These are phyloP conservation scores for Ampelomyces quisqualis DNA, from an alignment of 2,329 filamentous ascomycete species.

Conservation along the genomic window DNA sequence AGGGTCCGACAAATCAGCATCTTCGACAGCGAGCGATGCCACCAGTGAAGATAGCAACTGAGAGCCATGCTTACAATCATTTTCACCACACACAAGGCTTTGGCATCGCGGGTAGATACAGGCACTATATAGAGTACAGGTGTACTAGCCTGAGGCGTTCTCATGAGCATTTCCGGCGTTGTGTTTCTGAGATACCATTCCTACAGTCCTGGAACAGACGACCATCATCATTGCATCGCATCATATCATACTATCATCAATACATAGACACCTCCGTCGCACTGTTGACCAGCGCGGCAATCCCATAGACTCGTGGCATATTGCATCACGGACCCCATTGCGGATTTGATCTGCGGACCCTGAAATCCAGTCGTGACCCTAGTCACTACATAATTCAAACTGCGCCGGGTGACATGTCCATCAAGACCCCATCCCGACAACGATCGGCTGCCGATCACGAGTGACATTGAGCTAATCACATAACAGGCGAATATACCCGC, in stretches of 20 bases:
- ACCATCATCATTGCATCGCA: conserved; percentile 13
- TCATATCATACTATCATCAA: too few species aligned
- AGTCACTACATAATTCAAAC: too few species aligned
- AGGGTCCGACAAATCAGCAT: conserved; percentile 23
- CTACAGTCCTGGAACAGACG: neutral
- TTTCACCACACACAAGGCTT: conserved; percentile 3
- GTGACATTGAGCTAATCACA: too few species aligned
- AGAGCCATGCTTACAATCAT: too few species aligned
- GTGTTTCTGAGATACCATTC: conserved; percentile 32
- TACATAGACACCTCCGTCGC: neutral
- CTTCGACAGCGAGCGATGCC: conserved; percentile 19
- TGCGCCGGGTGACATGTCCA: too few species aligned
- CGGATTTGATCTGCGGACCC: too few species aligned
- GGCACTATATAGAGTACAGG: conserved; percentile 4
- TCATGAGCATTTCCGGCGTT: conserved; percentile 30
- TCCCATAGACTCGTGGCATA: too few species aligned
- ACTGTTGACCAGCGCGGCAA: conserved; percentile 1
- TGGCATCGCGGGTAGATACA: conserved; percentile 7
- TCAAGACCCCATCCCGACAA: too few species aligned
- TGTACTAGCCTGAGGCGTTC: conserved; percentile 4
- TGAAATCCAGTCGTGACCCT: too few species aligned
- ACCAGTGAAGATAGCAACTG: conserved; percentile 35
- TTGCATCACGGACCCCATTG: too few species aligned
- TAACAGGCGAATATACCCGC: too few species aligned
- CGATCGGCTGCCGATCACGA: too few species aligned